Base-by-base conservation (phyloP, 1,284 basidiomycete genomes). In the Apiotrichum brassicae region DNA sequence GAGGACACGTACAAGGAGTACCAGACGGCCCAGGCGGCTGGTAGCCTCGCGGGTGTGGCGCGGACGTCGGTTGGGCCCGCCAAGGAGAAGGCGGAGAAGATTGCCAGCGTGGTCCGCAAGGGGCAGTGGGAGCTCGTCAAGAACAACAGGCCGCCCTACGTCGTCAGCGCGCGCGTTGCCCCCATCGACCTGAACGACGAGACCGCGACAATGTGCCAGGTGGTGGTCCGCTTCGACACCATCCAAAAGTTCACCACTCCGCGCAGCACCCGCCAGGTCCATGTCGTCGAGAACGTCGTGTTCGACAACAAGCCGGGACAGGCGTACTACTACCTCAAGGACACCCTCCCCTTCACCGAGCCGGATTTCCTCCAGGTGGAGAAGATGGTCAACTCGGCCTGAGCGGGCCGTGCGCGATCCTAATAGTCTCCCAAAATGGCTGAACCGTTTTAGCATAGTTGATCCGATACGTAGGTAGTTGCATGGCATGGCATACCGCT, bases 401-500 rank as follows among this genome's bases (percentile, higher is more conserved):
- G n/a, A n/a, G n/a, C n/a, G n/a, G n/a, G n/a, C n/a, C n/a, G n/a
- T 30, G 28, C 8, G 28, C 28, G 14, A 14, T 30, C 28, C 28
- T 9, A 30, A 14, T 30, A 30, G 14, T 30, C 28, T 8, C 9
- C n/a, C n/a, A n/a, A n/a, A n/a, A n/a, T n/a, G n/a, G n/a, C n/a
- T n/a, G 28, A 14, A 30, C 9, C 8, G 28, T 14, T 30, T 14
- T 30, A 30, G 28, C 28, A 30, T 30, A 30, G 28, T 9, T 30
- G 28, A 14, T 30, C 14, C 28, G 8, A n/a, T n/a, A n/a, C n/a
- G 8, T 30, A 30, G 28, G 8, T 40, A 19, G 20, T 38, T 40
- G 39, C 39, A 40, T 40, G 39, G 39, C 39, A 40, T 40, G 39
- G 39, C 39, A 40, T 40, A 40, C 39, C 39, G 25, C 39, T 40